Percentiles rank a stretch among this genome's conserved stretches.
phyloP scores from a whole-genome alignment of 2,329 filamentous ascomycete genomes.

The Aspergillus hortae region DNA sequence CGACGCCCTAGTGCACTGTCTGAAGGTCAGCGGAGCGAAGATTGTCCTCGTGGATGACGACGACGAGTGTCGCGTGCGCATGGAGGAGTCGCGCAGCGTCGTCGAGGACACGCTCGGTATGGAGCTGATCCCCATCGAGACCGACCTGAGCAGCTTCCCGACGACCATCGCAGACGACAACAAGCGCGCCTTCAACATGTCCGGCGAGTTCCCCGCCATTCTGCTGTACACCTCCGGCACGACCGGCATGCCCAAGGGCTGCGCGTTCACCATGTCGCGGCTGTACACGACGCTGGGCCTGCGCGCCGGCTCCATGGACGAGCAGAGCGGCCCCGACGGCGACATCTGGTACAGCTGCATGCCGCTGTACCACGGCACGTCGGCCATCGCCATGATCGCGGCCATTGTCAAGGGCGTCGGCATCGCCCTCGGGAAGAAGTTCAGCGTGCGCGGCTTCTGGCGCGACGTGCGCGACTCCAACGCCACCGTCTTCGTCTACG shows the following conservation, averaged over 20 bases:
- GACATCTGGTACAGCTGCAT: conserved; percentile 74
- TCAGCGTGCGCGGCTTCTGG: conserved; percentile 70
- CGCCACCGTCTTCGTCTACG: conserved; percentile 71
- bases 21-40: conserved; percentile 55
- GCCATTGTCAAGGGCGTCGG: conserved; percentile 52
- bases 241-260: conserved; percentile 72
- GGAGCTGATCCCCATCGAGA: conserved; percentile 53
- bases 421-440: conserved; percentile 45
- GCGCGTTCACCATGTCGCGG: conserved; percentile 55
- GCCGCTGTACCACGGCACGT: conserved; percentile 75
- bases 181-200: conserved; percentile 50
- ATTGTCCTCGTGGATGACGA: conserved; percentile 60
- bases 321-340: conserved; percentile 25
- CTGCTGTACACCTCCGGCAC: conserved; percentile 75
- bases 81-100: conserved; percentile 49
- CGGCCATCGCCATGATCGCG: conserved; percentile 56
- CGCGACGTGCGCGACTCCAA: conserved; percentile 63
- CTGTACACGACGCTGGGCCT: conserved; percentile 38
- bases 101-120: conserved; percentile 58
- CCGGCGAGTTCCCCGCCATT: conserved; percentile 54
- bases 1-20: conserved; percentile 62
- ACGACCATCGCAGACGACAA: conserved; percentile 51
- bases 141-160: conserved; percentile 43
- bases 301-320: conserved; percentile 29
- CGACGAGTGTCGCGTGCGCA: conserved; percentile 50